Evolutionary conservation across 2,329 filamentous ascomycete species (phyloP).

Genomic region (Colletotrichum noveboracense): DNA sequence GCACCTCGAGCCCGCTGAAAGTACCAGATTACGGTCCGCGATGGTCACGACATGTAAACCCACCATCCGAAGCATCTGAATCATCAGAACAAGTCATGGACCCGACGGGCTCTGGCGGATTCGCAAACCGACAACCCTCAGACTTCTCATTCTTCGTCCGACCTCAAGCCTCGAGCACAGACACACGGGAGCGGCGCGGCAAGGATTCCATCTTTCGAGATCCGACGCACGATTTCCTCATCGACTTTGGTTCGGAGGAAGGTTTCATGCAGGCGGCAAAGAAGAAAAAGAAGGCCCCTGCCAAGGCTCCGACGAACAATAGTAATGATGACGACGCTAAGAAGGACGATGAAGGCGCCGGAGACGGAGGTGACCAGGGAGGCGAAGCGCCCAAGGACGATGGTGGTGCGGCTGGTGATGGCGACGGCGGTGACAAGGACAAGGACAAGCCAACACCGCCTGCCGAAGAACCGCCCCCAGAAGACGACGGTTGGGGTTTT

Average conservation of each 20-base stretch:
- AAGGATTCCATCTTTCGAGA: constrained; percentile 48
- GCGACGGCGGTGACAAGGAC: constrained; percentile 31
- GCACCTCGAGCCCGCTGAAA: constrained; percentile 29
- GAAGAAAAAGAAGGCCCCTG: constrained; percentile 60
- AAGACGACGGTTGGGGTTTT: constrained; percentile 59
- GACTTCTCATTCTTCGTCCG: constrained; percentile 26
- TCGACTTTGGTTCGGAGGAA: constrained; percentile 64
- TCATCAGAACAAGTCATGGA: constrained; percentile 30
- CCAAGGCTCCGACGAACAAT: constrained; percentile 46
- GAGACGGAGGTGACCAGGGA: constrained; percentile 32
- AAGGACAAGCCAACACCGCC: constrained; percentile 22
- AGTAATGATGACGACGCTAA: constrained; percentile 49
- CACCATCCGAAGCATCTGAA: constrained; percentile 26
- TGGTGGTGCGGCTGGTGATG: constrained; percentile 27
- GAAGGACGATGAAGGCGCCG: constrained; percentile 39
- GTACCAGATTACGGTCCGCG: constrained; percentile 37
- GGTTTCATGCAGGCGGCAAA: constrained; percentile 60
- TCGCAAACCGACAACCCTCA: constrained; percentile 30
- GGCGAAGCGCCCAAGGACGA: constrained; percentile 20
- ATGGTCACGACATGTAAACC: constrained; percentile 36
- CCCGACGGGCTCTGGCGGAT: constrained; percentile 34
- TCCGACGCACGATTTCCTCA: constrained; percentile 45
- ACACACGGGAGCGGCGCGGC: constrained; percentile 20
- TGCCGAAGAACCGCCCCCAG: constrained; percentile 44
- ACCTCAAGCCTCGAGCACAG: constrained; percentile 26